A percentile compares a stretch with the other conserved stretches of the same genome.
These are phyloP conservation scores for Rachicladosporium sp. DNA, from an alignment of 2,329 filamentous ascomycete genomes.

Conservation along the genomic window DNA sequence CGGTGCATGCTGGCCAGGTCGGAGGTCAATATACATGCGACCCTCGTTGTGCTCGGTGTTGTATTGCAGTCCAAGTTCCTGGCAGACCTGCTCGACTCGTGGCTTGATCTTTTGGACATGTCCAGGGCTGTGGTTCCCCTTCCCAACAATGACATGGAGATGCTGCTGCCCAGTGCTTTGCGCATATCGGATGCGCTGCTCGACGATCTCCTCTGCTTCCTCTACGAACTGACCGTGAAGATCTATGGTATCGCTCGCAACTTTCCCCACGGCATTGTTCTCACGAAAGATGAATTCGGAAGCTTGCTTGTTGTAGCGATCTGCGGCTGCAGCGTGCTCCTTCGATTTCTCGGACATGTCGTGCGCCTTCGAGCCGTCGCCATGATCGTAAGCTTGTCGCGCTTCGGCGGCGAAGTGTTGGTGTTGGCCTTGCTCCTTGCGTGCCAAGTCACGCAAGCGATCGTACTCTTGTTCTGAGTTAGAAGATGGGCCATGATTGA, in stretches of 20 bases:
- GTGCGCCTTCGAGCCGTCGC: slow-evolving; percentile 76
- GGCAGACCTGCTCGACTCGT: slow-evolving; percentile 78
- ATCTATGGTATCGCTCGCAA: slow-evolving; percentile 75
- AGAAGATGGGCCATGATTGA: slow-evolving; percentile 57
- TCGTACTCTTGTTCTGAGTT: slow-evolving; percentile 81
- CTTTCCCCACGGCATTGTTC: slow-evolving; percentile 70
- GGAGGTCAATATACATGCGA: slow-evolving; percentile 75
- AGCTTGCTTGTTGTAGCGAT: slow-evolving; percentile 80
- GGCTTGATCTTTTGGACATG: slow-evolving; percentile 93
- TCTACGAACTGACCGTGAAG: slow-evolving; percentile 90
- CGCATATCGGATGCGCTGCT: slow-evolving; percentile 71
- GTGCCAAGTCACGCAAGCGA: slow-evolving; percentile 70
- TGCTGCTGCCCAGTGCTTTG: slow-evolving; percentile 62
- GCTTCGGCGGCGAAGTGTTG: slow-evolving; percentile 54
- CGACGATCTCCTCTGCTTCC: slow-evolving; percentile 83
- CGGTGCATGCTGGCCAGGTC: slow-evolving; percentile 47
- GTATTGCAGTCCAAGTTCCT: slow-evolving; percentile 70
- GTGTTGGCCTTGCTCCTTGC: slow-evolving; percentile 67
- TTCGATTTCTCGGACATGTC: slow-evolving; percentile 77
- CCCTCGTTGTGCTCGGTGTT: slow-evolving; percentile 81
- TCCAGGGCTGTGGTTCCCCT: slow-evolving; percentile 72
- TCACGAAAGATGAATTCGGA: slow-evolving; percentile 90
- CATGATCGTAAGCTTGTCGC: slow-evolving; percentile 67
- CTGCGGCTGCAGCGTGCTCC: slow-evolving; percentile 68
- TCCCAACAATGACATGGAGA: slow-evolving; percentile 90